These are phyloP conservation scores for Pseudocercospora vitis DNA, from an alignment of 2,329 filamentous ascomycete genomes.

Conservation along the genomic window DNA sequence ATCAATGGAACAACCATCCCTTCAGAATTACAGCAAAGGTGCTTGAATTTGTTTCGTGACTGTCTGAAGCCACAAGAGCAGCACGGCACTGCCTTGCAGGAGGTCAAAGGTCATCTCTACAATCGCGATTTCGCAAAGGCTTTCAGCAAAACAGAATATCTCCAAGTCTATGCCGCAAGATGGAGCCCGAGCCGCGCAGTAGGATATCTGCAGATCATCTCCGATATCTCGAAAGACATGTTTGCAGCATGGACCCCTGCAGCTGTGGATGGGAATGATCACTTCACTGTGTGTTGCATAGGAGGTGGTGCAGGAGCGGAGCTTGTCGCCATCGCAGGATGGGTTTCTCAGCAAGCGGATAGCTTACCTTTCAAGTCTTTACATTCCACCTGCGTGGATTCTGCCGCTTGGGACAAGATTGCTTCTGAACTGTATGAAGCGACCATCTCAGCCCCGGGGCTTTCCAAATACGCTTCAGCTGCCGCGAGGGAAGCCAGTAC, in stretches of 20 bases:
- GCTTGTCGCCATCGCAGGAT: slow-evolving; percentile 62
- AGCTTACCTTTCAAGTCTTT: slow-evolving; percentile 21
- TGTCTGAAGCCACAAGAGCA: slow-evolving; percentile 46
- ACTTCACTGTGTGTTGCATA: slow-evolving; percentile 54
- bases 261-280: background rate
- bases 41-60: slow-evolving; percentile 71
- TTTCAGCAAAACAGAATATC: slow-evolving; percentile 68
- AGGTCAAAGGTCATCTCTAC: slow-evolving; percentile 82
- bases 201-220: slow-evolving; percentile 69
- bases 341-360: slow-evolving; percentile 36
- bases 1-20: background rate
- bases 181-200: slow-evolving; percentile 89
- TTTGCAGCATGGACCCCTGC: background rate
- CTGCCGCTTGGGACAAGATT: slow-evolving; percentile 72
- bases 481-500: slow-evolving; percentile 45
- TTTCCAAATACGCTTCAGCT: slow-evolving; percentile 52
- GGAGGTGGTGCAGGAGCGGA: slow-evolving; percentile 68
- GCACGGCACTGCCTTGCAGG: slow-evolving; percentile 61
- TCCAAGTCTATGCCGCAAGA: slow-evolving; percentile 80
- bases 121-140: slow-evolving; percentile 79
- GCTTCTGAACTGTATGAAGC: slow-evolving; percentile 58
- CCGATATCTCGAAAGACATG: slow-evolving; percentile 31
- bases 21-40: slow-evolving; percentile 60
- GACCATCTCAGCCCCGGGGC: slow-evolving; percentile 53
- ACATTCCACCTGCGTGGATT: slow-evolving; percentile 70